Conservation (phyloP, 2,329 filamentous ascomycete genomes). For the Verticillium tricorpus region DNA sequence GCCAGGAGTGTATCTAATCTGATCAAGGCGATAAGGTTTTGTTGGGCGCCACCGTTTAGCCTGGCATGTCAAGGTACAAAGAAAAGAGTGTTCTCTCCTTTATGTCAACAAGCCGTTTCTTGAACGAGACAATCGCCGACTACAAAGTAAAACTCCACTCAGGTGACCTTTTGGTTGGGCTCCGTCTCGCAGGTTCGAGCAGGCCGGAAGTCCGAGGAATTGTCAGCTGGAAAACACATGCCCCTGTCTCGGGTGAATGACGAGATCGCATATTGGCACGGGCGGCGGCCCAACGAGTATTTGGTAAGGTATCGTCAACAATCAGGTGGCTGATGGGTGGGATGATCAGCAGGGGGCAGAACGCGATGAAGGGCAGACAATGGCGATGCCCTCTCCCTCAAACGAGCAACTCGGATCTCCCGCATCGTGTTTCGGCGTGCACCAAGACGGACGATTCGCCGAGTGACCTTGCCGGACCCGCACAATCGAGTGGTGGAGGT, state of each 20-base stretch:
- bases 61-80: no score
- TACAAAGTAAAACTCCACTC: no score
- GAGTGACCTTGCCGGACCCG: not conserved
- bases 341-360: not conserved
- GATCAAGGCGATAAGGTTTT: not conserved
- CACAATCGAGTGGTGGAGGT: not conserved
- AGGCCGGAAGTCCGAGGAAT: not conserved
- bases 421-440: not conserved
- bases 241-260: not conserved
- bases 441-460: not conserved
- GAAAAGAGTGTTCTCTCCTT: no score
- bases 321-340: not conserved
- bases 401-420: not conserved
- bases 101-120: no score
- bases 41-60: not conserved
- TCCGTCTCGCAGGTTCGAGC: not conserved
- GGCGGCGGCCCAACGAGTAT: not conserved
- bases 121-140: no score
- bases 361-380: not conserved
- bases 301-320: not conserved
- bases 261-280: not conserved
- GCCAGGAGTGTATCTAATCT: not conserved
- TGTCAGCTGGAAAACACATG: not conserved
- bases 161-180: not conserved
- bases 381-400: not conserved